A percentile compares a stretch with the other conserved stretches of the same genome.
phyloP scores from a whole-genome alignment of 495 filamentous ascomycete species.

The Sphaerosporella brunnea region DNA sequence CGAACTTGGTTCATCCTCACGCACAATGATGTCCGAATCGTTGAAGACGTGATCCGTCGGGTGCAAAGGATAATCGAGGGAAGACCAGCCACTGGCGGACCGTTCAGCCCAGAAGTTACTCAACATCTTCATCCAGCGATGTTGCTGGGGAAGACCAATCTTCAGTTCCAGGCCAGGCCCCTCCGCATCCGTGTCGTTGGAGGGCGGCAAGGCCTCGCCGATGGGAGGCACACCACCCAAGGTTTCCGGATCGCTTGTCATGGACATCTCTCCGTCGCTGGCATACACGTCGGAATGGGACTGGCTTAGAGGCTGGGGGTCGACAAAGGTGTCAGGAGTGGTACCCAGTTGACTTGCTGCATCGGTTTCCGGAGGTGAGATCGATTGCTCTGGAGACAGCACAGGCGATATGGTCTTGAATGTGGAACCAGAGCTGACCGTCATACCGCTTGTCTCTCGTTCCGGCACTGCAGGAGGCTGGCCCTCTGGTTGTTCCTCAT shows the following conservation, averaged over 20 bases:
- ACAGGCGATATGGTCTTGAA: constrained; percentile 13
- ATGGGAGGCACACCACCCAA: constrained; percentile 12
- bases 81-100: constrained; percentile 89
- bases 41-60: constrained; percentile 85
- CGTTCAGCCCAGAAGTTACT: constrained; percentile 97
- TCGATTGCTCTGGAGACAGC: not conserved
- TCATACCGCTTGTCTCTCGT: constrained; percentile 26
- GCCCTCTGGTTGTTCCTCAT: constrained; percentile 35
- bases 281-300: constrained; percentile 21
- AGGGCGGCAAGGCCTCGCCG: constrained; percentile 17
- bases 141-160: constrained; percentile 70
- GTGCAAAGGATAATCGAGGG: constrained; percentile 79
- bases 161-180: constrained; percentile 9
- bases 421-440: constrained; percentile 22
- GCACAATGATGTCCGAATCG: constrained; percentile 93
- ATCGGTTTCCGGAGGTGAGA: not conserved
- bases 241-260: constrained; percentile 20
- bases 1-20: constrained; percentile 93
- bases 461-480: not conserved
- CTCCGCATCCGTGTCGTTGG: constrained; percentile 9
- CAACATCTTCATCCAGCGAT: constrained; percentile 83
- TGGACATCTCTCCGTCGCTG: constrained; percentile 23
- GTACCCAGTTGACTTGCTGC: constrained; percentile 8
- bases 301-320: not conserved
- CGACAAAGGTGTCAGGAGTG: constrained; percentile 9